Percentiles rank a stretch among this genome's conserved stretches.
Conservation (phyloP, 2,329 filamentous ascomycete genomes). For the Aaosphaeria pasadenensis region DNA sequence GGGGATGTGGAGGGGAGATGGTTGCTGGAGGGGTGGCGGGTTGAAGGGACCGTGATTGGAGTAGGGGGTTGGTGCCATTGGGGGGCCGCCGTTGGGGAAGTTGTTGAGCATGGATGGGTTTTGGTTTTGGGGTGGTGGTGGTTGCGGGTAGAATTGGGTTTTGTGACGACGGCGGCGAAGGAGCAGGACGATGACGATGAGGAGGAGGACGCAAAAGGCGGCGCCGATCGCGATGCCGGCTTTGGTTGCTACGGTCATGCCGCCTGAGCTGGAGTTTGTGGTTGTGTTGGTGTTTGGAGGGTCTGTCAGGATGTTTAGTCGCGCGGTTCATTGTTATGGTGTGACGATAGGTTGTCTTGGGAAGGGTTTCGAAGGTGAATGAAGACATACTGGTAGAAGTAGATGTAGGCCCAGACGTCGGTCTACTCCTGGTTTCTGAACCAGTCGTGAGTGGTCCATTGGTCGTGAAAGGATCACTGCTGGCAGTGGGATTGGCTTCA, state of each 20-base stretch:
- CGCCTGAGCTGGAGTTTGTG: neutral
- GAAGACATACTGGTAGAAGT: neutral
- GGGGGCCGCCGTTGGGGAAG: constrained; percentile 1
- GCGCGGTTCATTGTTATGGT: no score
- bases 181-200: constrained; percentile 8
- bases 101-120: neutral
- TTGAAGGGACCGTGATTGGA: constrained; percentile 4
- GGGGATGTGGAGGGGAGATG: constrained; percentile 3
- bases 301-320: no score
- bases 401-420: constrained; percentile 1
- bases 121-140: neutral
- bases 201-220: constrained; percentile 10
- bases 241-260: constrained; percentile 11
- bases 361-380: no score
- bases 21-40: constrained; percentile 8
- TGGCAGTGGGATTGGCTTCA: constrained; percentile 4
- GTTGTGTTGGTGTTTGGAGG: neutral
- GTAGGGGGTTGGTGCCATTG: constrained; percentile 7
- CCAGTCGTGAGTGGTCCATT: neutral
- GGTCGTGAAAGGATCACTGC: constrained; percentile 2
- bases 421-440: neutral
- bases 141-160: constrained; percentile 1
- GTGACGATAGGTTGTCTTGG: no score
- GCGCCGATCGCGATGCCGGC: constrained; percentile 12
- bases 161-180: constrained; percentile 7